Base-by-base conservation (phyloP, 2,329 filamentous ascomycete genomes). In the Pseudogymnoascus sp. region DNA sequence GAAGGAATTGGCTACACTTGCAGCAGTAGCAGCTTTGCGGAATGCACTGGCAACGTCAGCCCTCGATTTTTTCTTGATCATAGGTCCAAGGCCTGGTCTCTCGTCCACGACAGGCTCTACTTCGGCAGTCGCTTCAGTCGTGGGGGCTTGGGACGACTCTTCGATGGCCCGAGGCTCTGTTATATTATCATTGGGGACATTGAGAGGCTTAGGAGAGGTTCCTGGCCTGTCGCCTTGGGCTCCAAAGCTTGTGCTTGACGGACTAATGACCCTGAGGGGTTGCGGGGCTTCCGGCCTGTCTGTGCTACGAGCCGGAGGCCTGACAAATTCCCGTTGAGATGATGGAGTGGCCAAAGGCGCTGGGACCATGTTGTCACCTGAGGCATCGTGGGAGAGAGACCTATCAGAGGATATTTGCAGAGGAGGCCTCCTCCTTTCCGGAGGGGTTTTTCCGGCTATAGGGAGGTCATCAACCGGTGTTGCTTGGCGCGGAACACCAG, bases 41-140 rank as follows among this genome's bases (percentile, higher is more conserved):
- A 97, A 83, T 5, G 83, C 81, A 35, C 83, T 87, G 18, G 89
- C 89, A 67, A 94, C 79, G 61, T 94, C 87, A n/a, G 79, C 81
- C 64, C 82, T 85, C 1, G 85, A 87, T 64, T 82, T 84, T 64
- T 87, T 84, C 74, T 90, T 93, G 68, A 97, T 88, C 92, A 96
- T 96, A 1, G 91, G 90, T 0, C 91, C 91, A 54, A 54, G 47
- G 9, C 47, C 47, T 11, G 47, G 47, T 32, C 47, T 54, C 9
- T n/a, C 25, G 11, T 54, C 47, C 28, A 32, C 47, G 4, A 54
- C 8, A 54, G 47, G 47, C 9, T 54, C 47, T 11, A 34, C 28
- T 16, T 54, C 47, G n/a, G 6, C 8, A 54, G 47, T 16, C 47
- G 47, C 6, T 5, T 34, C 28, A 3, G 28, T 8, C 32, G 28